Evolutionary conservation across 176 grass and related monocot species (phyloP).

Genomic region (Rhipidocladum racemiflorum): DNA sequence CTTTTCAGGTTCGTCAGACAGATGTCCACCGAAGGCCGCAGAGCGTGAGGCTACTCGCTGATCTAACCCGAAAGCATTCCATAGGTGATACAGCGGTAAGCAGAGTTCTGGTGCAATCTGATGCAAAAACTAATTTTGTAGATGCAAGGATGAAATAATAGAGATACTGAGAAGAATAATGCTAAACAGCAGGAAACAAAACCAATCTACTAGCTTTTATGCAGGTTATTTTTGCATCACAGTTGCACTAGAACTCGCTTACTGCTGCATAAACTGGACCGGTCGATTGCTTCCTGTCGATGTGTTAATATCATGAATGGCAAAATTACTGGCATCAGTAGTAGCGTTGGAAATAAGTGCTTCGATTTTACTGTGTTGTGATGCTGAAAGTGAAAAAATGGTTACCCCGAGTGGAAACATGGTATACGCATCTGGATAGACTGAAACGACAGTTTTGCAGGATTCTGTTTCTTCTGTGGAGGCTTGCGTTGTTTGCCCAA

Average conservation of each 20-base stretch:
- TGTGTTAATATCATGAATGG: not conserved
- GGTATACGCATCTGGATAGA: not conserved
- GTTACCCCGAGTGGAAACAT: not conserved
- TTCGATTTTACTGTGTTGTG: not conserved
- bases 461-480: not conserved
- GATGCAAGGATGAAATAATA: not conserved
- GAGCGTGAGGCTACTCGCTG: not conserved
- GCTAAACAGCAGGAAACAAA: not conserved
- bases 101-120: not conserved
- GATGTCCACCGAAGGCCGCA: not conserved
- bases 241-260: not conserved
- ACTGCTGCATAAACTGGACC: not conserved
- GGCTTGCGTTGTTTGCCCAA: not conserved
- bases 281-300: not conserved
- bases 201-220: not conserved
- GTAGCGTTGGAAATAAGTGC: not conserved
- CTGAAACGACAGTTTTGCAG: not conserved
- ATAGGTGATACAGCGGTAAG: not conserved
- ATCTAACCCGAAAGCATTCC: slow-evolving; percentile 14
- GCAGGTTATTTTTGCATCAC: not conserved
- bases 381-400: slow-evolving; percentile 11
- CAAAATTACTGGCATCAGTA: not conserved
- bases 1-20: not conserved
- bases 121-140: not conserved
- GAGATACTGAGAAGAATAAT: not conserved